phyloP scores from a whole-genome alignment of 75 land plant genomes.

The Selaginella moellendorffii region DNA sequence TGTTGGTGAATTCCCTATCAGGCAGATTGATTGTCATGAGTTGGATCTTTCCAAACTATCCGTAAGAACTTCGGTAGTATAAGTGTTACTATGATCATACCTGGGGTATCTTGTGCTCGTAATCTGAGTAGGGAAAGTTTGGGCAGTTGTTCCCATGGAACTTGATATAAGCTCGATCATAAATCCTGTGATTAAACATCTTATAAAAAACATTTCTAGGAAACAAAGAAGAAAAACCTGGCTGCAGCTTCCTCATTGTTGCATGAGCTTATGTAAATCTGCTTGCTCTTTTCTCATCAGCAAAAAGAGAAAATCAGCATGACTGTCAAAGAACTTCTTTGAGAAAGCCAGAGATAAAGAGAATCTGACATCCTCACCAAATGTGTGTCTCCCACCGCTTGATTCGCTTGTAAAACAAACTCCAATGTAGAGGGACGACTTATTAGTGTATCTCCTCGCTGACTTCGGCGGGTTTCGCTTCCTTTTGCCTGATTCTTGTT shows the following conservation, averaged over 20 bases:
- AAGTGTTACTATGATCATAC: no score
- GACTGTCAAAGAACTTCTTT: background rate
- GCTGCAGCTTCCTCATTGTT: background rate
- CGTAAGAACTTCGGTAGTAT: no score
- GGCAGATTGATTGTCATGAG: no score
- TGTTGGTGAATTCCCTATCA: no score
- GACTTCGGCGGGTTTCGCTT: no score
- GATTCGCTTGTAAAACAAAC: background rate
- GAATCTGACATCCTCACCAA: background rate
- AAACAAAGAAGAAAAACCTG: background rate
- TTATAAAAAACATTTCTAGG: background rate
- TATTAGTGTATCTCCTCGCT: background rate
- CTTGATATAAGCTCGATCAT: background rate
- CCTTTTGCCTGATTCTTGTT: no score
- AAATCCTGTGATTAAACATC: background rate
- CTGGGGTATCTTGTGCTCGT: no score
- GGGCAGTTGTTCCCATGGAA: background rate
- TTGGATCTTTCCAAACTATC: no score
- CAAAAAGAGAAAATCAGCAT: background rate
- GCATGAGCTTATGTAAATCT: background rate
- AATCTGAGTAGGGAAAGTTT: background rate
- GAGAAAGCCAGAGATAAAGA: background rate
- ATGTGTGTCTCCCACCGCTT: background rate
- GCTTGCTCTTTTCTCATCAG: background rate
- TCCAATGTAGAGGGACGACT: background rate